Evolutionary conservation across 257 asterid species (phyloP).

Genomic region (Solanum neorickii): DNA sequence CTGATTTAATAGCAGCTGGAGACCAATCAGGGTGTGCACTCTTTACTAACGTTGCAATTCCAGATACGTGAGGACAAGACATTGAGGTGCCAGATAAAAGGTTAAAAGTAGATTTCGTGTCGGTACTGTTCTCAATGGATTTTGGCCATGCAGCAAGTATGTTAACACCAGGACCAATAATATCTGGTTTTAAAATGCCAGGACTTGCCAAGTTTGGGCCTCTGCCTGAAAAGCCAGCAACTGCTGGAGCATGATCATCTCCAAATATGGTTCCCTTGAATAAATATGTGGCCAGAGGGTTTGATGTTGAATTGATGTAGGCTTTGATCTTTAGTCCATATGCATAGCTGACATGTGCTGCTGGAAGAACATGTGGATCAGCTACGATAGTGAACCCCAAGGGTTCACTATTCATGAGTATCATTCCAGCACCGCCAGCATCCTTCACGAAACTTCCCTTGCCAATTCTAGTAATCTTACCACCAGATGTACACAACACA

Average conservation of each 20-base stretch:
- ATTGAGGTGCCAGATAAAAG: slow-evolving; percentile 22
- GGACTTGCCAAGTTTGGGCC: slow-evolving; percentile 22
- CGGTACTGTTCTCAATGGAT: neutral
- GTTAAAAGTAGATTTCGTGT: slow-evolving; percentile 1
- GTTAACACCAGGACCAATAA: slow-evolving; percentile 19
- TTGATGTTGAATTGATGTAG: slow-evolving; percentile 7
- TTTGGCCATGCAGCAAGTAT: slow-evolving; percentile 23
- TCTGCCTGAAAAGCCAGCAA: slow-evolving; percentile 19
- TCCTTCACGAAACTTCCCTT: slow-evolving; percentile 19
- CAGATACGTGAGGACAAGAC: slow-evolving; percentile 31
- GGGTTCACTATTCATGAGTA: neutral
- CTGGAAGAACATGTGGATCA: slow-evolving; percentile 21
- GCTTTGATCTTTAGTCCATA: slow-evolving; percentile 14
- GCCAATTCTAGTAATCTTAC: neutral
- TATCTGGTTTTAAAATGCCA: slow-evolving; percentile 22
- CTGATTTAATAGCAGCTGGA: slow-evolving; percentile 25
- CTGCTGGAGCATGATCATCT: slow-evolving; percentile 8
- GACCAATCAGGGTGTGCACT: slow-evolving; percentile 22
- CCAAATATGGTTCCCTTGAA: slow-evolving; percentile 22
- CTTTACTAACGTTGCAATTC: slow-evolving; percentile 22
- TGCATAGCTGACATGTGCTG: slow-evolving; percentile 6
- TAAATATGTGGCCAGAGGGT: neutral
- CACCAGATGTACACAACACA: slow-evolving; percentile 15
- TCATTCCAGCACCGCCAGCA: slow-evolving; percentile 34
- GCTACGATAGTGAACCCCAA: slow-evolving; percentile 1